Conservation (phyloP, 352 stramenopile genomes). For the Globisporangium camurandrum region DNA sequence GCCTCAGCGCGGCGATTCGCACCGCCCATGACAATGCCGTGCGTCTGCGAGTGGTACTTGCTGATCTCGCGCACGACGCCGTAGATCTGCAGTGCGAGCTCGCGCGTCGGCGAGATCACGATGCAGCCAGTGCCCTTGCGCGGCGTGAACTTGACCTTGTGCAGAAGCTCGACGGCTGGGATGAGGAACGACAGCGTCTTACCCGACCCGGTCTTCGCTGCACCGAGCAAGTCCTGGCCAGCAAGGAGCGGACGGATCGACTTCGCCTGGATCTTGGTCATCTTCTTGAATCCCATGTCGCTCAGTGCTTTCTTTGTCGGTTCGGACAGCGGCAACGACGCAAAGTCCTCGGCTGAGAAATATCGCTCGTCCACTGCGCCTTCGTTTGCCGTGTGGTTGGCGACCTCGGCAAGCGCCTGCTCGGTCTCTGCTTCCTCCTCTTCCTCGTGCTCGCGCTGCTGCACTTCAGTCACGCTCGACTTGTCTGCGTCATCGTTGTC, state of each 20-base stretch:
- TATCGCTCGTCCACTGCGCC: slow-evolving; percentile 65
- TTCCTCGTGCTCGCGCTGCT: slow-evolving; percentile 16
- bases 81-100: slow-evolving; percentile 94
- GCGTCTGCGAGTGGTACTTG: slow-evolving; percentile 93
- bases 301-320: slow-evolving; percentile 84
- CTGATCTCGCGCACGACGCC: slow-evolving; percentile 95
- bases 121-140: slow-evolving; percentile 95
- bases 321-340: slow-evolving; percentile 88
- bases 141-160: slow-evolving; percentile 94
- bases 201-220: slow-evolving; percentile 96
- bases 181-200: slow-evolving; percentile 99
- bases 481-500: slow-evolving; percentile 23
- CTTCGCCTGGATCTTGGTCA: slow-evolving; percentile 97
- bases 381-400: slow-evolving; percentile 24
- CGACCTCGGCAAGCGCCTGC: slow-evolving; percentile 39
- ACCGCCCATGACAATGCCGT: slow-evolving; percentile 97
- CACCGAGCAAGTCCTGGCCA: slow-evolving; percentile 95
- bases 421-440: slow-evolving; percentile 55
- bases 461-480: slow-evolving; percentile 5
- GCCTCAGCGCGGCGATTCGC: slow-evolving; percentile 96
- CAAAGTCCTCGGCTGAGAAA: slow-evolving; percentile 87
- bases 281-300: slow-evolving; percentile 90
- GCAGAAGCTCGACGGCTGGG: slow-evolving; percentile 95
- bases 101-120: slow-evolving; percentile 33
- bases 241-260: slow-evolving; percentile 94